phyloP scores from a whole-genome alignment of 371 early-diverging fungal species.

The Mortierella sp. region DNA sequence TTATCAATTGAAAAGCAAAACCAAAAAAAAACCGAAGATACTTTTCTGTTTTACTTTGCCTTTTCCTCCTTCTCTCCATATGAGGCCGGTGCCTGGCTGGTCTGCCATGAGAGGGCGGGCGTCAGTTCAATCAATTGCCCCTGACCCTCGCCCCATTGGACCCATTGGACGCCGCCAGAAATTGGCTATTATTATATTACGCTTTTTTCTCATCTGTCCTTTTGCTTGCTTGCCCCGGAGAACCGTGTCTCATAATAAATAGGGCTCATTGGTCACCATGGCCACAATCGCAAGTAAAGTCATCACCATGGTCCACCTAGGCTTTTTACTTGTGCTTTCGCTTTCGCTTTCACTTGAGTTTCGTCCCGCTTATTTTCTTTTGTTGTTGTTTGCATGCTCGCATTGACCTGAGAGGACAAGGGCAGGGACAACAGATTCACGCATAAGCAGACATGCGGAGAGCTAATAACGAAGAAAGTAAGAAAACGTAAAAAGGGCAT shows the following conservation, averaged over 20 bases:
- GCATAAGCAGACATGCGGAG: conserved; percentile 1
- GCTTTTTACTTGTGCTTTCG: neutral
- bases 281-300: neutral
- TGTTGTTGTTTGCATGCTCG: neutral
- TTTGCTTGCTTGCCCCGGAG: neutral
- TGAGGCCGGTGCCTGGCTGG: neutral
- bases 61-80: neutral
- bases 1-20: neutral
- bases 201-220: neutral
- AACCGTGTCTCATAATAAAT: neutral
- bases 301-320: neutral
- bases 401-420: conserved; percentile 2
- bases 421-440: neutral
- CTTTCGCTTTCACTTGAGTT: neutral
- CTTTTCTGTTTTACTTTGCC: neutral
- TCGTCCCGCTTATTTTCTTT: neutral
- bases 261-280: neutral
- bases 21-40: neutral
- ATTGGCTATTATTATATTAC: neutral
- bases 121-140: neutral
- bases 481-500: neutral
- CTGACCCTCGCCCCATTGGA: neutral
- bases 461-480: neutral
- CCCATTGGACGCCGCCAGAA: neutral
- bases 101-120: neutral